Conservation (phyloP, 164 flowering plant species). For the Aristolochia californica region DNA sequence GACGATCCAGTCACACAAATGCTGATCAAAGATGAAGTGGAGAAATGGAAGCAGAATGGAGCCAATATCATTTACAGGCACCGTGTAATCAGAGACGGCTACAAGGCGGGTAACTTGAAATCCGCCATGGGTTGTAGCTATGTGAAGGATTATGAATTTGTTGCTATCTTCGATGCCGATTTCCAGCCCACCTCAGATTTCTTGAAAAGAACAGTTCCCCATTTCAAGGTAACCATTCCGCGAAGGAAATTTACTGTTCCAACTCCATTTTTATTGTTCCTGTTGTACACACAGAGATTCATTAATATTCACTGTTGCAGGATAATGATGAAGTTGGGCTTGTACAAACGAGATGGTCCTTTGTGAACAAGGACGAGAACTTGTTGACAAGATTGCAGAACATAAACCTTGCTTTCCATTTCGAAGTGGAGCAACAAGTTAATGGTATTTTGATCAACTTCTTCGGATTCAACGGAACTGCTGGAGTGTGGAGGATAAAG, state of each 20-base stretch:
- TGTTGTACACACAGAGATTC: no score
- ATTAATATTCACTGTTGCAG: slow-evolving; percentile 20
- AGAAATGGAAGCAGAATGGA: slow-evolving; percentile 80
- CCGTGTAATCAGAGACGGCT: slow-evolving; percentile 76
- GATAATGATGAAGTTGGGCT: slow-evolving; percentile 78
- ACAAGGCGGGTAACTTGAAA: slow-evolving; percentile 96
- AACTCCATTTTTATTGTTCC: neutral
- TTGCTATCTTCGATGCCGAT: slow-evolving; percentile 93
- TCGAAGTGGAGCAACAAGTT: slow-evolving; percentile 98
- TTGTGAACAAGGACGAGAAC: slow-evolving; percentile 95
- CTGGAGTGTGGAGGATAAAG: slow-evolving; percentile 96
- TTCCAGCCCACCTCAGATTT: slow-evolving; percentile 90
- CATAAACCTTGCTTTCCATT: slow-evolving; percentile 77
- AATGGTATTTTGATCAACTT: slow-evolving; percentile 85
- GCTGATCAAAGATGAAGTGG: slow-evolving; percentile 87
- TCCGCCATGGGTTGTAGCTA: slow-evolving; percentile 93
- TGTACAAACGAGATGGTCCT: slow-evolving; percentile 99
- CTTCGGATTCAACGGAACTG: slow-evolving; percentile 98
- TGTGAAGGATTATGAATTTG: slow-evolving; percentile 89
- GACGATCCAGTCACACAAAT: slow-evolving; percentile 69
- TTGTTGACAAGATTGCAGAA: slow-evolving; percentile 82
- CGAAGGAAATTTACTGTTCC: neutral
- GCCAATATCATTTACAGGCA: slow-evolving; percentile 77
- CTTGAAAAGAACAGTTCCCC: slow-evolving; percentile 65
- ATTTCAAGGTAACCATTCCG: slow-evolving; percentile 51